Evolutionary conservation across 371 early-diverging fungal species (phyloP).

Genomic region (Lichtheimia hyalospora): DNA sequence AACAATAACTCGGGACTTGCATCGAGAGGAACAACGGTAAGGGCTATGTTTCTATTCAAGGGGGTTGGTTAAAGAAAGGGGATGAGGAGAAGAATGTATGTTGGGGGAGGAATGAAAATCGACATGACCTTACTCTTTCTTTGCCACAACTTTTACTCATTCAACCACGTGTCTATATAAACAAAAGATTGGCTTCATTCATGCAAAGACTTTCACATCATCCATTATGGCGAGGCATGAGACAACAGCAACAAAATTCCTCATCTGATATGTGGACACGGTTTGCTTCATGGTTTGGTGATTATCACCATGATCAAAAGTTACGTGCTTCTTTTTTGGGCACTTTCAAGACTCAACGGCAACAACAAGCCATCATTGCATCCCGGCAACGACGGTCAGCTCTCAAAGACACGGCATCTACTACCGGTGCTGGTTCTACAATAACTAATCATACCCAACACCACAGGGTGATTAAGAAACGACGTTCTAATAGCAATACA

Average conservation of each 20-base stretch:
- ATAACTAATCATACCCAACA: not conserved
- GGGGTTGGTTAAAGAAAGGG: too few species aligned
- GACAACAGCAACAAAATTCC: constrained; percentile 3
- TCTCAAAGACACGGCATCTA: constrained; percentile 5
- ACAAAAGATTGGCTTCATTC: constrained; percentile 11
- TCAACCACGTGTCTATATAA: too few species aligned
- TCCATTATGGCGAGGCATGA: constrained; percentile 14
- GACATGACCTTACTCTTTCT: too few species aligned
- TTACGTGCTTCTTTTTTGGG: constrained; percentile 9
- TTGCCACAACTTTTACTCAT: too few species aligned
- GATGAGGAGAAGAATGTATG: too few species aligned
- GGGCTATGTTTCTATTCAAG: too few species aligned
- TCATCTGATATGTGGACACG: constrained; percentile 9
- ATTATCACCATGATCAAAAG: constrained; percentile 11
- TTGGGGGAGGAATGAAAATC: not conserved
- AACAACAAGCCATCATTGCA: constrained; percentile 49
- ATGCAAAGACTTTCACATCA: constrained; percentile 19
- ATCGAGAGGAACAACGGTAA: constrained; percentile 11
- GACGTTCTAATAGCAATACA: constrained; percentile 3
- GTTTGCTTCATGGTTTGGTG: constrained; percentile 19
- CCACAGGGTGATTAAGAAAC: constrained; percentile 4
- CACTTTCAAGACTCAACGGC: constrained; percentile 21
- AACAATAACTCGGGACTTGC: constrained; percentile 1
- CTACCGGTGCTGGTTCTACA: not conserved
- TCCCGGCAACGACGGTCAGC: constrained; percentile 30